Evolutionary conservation across 768 basidiomycete species (phyloP).

Genomic region (Amanita fuliginea): DNA sequence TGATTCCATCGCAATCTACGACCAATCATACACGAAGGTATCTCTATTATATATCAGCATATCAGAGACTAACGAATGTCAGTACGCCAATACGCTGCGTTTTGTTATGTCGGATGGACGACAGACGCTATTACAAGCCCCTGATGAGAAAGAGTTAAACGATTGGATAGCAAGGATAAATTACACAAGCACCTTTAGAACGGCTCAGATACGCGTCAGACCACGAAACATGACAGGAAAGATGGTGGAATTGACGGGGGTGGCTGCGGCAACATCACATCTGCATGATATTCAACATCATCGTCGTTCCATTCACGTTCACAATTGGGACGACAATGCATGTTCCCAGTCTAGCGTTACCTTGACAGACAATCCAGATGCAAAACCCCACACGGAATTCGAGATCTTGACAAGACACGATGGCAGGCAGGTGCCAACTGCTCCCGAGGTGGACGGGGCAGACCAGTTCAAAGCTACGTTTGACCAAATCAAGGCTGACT

Average conservation of each 20-base stretch:
- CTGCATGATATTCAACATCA: slow-evolving; percentile 52
- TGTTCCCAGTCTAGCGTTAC: slow-evolving; percentile 30
- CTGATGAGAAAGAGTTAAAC: slow-evolving; percentile 62
- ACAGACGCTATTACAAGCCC: slow-evolving; percentile 71
- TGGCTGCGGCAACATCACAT: slow-evolving; percentile 80
- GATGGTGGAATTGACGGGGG: slow-evolving; percentile 69
- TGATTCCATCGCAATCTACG: slow-evolving; percentile 71
- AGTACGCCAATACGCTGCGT: slow-evolving; percentile 70
- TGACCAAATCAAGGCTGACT: slow-evolving; percentile 76
- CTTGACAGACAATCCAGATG: slow-evolving; percentile 18
- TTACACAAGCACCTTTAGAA: slow-evolving; percentile 89
- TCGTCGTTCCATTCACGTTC: slow-evolving; percentile 13
- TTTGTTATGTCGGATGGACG: slow-evolving; percentile 69
- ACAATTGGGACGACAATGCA: slow-evolving; percentile 33
- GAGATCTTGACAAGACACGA: background rate
- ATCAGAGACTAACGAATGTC: background rate
- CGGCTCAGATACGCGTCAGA: slow-evolving; percentile 73
- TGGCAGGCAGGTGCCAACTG: slow-evolving; percentile 33
- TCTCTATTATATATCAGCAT: slow-evolving; percentile 3
- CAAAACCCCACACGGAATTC: background rate
- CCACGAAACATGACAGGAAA: slow-evolving; percentile 54
- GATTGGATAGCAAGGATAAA: slow-evolving; percentile 91
- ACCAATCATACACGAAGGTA: slow-evolving; percentile 71
- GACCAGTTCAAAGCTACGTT: slow-evolving; percentile 76
- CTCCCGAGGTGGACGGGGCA: slow-evolving; percentile 47